These are phyloP conservation scores for Achlya hypogyna DNA, from an alignment of 352 stramenopile species.

Conservation along the genomic window DNA sequence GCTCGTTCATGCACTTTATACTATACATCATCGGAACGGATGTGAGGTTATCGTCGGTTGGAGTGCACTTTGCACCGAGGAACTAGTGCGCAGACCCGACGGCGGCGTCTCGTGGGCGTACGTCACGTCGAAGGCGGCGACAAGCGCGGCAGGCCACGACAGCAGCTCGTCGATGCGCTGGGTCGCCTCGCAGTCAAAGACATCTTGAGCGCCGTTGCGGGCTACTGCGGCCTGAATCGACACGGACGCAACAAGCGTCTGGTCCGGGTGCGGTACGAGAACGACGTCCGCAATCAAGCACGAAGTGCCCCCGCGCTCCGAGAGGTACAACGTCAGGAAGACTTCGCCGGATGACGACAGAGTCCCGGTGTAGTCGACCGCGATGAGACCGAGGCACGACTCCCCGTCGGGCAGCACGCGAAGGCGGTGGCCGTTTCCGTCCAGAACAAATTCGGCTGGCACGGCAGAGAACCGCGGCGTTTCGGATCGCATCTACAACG, in stretches of 20 bases:
- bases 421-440: not conserved
- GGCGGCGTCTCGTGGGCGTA: no score
- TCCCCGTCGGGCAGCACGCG: conserved; percentile 7
- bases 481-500: not conserved
- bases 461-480: conserved; percentile 7
- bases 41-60: no score
- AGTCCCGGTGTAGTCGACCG: conserved; percentile 9
- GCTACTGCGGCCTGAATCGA: not conserved
- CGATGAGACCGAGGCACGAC: conserved; percentile 10
- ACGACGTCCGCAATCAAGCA: not conserved
- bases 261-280: not conserved
- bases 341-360: not conserved
- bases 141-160: not conserved
- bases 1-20: no score
- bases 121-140: not conserved
- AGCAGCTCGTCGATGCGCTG: not conserved
- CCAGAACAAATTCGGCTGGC: not conserved
- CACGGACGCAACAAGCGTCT: not conserved
- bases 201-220: no score
- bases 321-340: not conserved
- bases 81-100: no score
- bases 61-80: no score
- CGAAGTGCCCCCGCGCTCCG: not conserved
- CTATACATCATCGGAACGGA: no score
- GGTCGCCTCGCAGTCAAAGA: not conserved